These are phyloP conservation scores for Agaricus subrufescens DNA, from an alignment of 768 basidiomycete genomes.

Conservation along the genomic window DNA sequence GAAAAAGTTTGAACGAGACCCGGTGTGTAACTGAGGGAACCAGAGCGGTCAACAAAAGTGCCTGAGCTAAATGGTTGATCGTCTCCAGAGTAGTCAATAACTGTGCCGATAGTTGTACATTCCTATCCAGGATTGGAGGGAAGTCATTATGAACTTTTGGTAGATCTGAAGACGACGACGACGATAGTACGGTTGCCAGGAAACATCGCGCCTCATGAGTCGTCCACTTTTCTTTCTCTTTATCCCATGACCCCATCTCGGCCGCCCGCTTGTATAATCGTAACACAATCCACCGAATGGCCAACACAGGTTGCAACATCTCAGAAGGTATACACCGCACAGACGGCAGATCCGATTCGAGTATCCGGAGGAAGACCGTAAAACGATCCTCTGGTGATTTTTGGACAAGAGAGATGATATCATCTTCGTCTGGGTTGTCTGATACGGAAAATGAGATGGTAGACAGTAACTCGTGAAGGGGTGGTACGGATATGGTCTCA, in stretches of 20 bases:
- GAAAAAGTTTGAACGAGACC: slow-evolving; percentile 61
- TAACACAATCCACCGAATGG: slow-evolving; percentile 58
- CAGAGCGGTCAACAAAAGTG: slow-evolving; percentile 48
- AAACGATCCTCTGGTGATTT: slow-evolving; percentile 47
- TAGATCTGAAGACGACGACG: slow-evolving; percentile 13
- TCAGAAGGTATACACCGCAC: slow-evolving; percentile 44
- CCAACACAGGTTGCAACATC: slow-evolving; percentile 46
- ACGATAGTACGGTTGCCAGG: slow-evolving; percentile 42
- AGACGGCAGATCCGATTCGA: slow-evolving; percentile 47
- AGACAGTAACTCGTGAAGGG: slow-evolving; percentile 44
- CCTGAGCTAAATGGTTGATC: slow-evolving; percentile 56
- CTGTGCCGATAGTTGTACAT: slow-evolving; percentile 68
- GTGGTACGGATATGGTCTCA: slow-evolving; percentile 50
- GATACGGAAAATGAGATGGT: slow-evolving; percentile 18
- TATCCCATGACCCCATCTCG: slow-evolving; percentile 49
- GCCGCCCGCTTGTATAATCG: slow-evolving; percentile 46
- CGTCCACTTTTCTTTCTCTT: slow-evolving; percentile 68
- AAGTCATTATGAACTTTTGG: slow-evolving; percentile 12
- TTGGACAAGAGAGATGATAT: slow-evolving; percentile 38
- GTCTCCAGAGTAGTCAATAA: slow-evolving; percentile 52
- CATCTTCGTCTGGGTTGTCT: slow-evolving; percentile 25
- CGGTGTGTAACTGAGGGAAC: slow-evolving; percentile 40
- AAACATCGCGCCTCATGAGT: slow-evolving; percentile 55
- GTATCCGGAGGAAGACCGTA: slow-evolving; percentile 47
- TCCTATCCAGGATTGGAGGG: slow-evolving; percentile 48